Conservation (phyloP, 1,284 basidiomycete genomes). For the Sporisorium reilianum region DNA sequence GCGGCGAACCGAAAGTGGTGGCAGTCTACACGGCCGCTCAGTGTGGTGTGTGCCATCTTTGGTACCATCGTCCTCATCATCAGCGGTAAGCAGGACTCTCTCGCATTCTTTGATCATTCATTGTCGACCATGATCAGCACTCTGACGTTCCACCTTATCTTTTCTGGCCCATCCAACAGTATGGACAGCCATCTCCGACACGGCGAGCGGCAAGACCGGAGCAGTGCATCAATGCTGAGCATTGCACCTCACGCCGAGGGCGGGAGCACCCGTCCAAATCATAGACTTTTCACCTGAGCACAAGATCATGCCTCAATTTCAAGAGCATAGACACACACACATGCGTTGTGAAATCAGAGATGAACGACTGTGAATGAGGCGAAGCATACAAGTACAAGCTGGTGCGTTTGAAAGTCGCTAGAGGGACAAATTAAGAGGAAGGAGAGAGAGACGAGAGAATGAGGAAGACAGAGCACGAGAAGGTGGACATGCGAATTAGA, state of each 20-base stretch:
- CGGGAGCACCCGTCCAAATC: background rate
- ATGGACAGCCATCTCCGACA: constrained; percentile 50
- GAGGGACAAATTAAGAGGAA: background rate
- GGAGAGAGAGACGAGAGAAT: background rate
- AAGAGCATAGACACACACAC: background rate
- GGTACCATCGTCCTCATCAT: constrained; percentile 63
- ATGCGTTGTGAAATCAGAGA: background rate
- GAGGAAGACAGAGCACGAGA: constrained; percentile 3
- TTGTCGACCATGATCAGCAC: background rate
- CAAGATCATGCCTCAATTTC: background rate
- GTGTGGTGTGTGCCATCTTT: constrained; percentile 63
- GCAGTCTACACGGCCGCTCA: constrained; percentile 64
- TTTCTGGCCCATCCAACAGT: constrained; percentile 13
- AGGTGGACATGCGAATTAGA: constrained; percentile 24
- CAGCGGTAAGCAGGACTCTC: constrained; percentile 27
- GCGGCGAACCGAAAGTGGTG: constrained; percentile 62
- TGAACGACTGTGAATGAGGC: constrained; percentile 4
- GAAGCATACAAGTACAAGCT: constrained; percentile 15
- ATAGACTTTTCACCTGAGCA: background rate
- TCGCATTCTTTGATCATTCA: background rate
- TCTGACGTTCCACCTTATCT: background rate
- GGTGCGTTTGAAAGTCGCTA: constrained; percentile 1
- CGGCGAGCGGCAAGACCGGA: constrained; percentile 46
- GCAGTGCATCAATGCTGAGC: constrained; percentile 51
- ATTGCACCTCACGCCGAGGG: background rate